Evolutionary conservation across 1,139 yeast genomes (phyloP), one percentile per base, ranked within the genome.

Genomic region (Saccharomyces hybrid): DNA sequence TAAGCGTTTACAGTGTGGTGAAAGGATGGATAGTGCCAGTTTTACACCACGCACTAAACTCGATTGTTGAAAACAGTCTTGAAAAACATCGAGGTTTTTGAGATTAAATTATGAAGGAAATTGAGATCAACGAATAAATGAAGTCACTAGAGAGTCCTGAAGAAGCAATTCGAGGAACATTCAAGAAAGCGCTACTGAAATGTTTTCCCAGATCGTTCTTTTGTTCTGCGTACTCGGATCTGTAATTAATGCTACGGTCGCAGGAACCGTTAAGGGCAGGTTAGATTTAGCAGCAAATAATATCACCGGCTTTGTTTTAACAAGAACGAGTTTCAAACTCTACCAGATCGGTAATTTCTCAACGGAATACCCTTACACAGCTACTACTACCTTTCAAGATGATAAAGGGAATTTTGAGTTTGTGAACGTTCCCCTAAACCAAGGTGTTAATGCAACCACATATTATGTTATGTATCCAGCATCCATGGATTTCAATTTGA

Each of bases 401-500:
- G 20, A 54, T 0, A 48, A 61, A 3, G 72, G 72, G 1, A 53
- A 58, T 32, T 69, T 69, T 49, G 57, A 53, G 32, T 69, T 69
- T 44, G 47, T 55, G 9, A 53, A 62, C 53, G 54, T 69, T 23
- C 70, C 70, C 5, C 52, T 68, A 13, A 61, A 63, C 31, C 34
- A 47, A 23, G 65, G 64, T 11, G 46, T 59, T 20, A 63, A 64
- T 48, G 63, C 58, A 38, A 57, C 65, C 5, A 63, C 69, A 5
- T 59, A 64, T 53, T 69, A 60, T 53, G 67, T 63, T 3, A 49
- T 69, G 38, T 60, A 57, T 47, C 56, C 71, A n/a, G 52, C 54
- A 31, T 68, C 72, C 5, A 48, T 60, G 32, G 70, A 65, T 32
- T 68, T 60, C 52, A 69, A 69, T 56, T 51, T 69, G 53, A 62